Evolutionary conservation across 208 protist species (phyloP).

Genomic region (Acanthamoeba lenticulata): DNA sequence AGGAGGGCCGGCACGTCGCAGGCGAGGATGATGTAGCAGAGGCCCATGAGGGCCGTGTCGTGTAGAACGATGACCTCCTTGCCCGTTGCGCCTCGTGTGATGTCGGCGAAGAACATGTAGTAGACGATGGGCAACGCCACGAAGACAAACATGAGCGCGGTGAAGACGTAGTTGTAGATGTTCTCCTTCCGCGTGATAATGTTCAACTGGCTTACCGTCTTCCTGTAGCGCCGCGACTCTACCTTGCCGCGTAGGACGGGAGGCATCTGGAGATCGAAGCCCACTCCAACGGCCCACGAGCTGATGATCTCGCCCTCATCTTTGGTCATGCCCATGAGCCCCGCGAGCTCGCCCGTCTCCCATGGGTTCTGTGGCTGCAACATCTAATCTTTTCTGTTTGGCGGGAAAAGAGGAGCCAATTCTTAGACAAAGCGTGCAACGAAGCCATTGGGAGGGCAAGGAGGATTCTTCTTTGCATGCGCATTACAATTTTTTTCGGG

Average conservation of each 20-base stretch:
- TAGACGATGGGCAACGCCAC: background rate
- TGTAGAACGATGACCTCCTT: constrained; percentile 18
- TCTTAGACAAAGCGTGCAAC: too few relatives aligned
- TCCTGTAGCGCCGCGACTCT: constrained; percentile 17
- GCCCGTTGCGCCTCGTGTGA: background rate
- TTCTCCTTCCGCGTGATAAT: constrained; percentile 9
- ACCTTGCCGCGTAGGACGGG: background rate
- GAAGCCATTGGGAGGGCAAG: too few relatives aligned
- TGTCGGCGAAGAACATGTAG: constrained; percentile 39
- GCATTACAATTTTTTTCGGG: too few relatives aligned
- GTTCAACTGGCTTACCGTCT: background rate
- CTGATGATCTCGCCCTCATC: constrained; percentile 6
- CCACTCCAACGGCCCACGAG: background rate
- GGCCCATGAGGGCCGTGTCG: constrained; percentile 17
- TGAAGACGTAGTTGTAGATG: constrained; percentile 38
- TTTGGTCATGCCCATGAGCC: background rate
- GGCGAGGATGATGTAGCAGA: constrained; percentile 27
- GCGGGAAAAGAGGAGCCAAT: too few relatives aligned
- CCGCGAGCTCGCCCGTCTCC: constrained; percentile 6
- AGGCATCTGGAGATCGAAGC: constrained; percentile 13
- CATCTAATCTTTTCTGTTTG: too few relatives aligned
- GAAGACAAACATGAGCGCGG: background rate
- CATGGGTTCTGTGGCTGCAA: constrained; percentile 19
- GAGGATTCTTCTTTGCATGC: too few relatives aligned
- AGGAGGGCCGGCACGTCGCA: constrained; percentile 7